Percentiles rank a stretch among this genome's conserved stretches.
These are phyloP conservation scores for Aspergillus saccharolyticus DNA, from an alignment of 495 filamentous ascomycete genomes.

Conservation along the genomic window DNA sequence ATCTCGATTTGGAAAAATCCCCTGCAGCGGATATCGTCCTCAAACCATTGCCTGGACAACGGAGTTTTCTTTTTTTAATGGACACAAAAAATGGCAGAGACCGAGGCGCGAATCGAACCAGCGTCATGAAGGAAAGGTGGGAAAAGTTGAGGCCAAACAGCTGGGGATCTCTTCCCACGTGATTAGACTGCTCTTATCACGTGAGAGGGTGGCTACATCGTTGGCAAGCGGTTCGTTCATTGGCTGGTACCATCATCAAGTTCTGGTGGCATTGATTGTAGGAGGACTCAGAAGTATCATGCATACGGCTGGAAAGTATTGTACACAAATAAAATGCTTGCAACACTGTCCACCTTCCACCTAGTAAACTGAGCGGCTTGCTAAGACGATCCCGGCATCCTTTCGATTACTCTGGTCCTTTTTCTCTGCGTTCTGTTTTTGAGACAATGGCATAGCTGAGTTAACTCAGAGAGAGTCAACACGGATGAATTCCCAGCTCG, in stretches of 20 bases:
- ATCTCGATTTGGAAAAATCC: background rate
- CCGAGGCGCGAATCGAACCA: slow-evolving; percentile 37
- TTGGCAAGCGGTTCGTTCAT: background rate
- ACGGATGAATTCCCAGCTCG: background rate
- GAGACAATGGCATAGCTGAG: background rate
- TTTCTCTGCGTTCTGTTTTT: no score
- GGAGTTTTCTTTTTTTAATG: background rate
- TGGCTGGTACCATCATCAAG: background rate
- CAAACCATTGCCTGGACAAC: slow-evolving; percentile 10
- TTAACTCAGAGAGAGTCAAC: background rate
- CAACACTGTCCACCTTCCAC: no score
- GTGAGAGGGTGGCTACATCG: background rate
- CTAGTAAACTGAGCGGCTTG: no score
- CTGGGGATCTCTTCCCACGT: slow-evolving; percentile 8
- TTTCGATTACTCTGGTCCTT: no score
- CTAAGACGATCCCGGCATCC: no score
- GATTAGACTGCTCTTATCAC: slow-evolving; percentile 1
- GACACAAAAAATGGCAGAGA: slow-evolving; percentile 6
- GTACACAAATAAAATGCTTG: no score
- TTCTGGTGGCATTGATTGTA: background rate
- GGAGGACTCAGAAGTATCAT: background rate
- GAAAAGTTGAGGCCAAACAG: slow-evolving; percentile 5
- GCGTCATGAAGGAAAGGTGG: slow-evolving; percentile 19
- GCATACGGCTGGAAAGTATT: no score
- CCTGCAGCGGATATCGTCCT: background rate